Evolutionary conservation across 1,284 basidiomycete species (phyloP).

Genomic region (Cryptococcus wingfieldii): DNA sequence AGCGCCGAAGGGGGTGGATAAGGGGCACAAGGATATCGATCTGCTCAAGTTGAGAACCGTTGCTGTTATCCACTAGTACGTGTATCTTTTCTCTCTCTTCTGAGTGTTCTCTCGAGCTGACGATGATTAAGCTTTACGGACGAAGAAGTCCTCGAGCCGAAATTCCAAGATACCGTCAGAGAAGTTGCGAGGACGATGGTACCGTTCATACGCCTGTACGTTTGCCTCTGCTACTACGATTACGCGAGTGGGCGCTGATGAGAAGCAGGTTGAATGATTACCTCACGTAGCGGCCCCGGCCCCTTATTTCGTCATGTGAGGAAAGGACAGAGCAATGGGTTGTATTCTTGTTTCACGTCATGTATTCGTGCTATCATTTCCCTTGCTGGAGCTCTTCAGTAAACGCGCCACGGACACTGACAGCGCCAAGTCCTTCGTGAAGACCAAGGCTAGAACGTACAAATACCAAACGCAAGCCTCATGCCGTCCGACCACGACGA

Average conservation of each 20-base stretch:
- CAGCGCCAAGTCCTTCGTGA: too few relatives aligned
- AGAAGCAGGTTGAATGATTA: constrained; percentile 62
- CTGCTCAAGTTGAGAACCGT: constrained; percentile 77
- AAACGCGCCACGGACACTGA: too few relatives aligned
- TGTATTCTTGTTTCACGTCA: too few relatives aligned
- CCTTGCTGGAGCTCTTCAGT: too few relatives aligned
- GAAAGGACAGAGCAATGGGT: too few relatives aligned
- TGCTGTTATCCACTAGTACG: constrained; percentile 59
- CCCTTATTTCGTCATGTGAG: too few relatives aligned
- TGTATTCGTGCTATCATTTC: too few relatives aligned
- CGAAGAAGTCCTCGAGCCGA: constrained; percentile 61
- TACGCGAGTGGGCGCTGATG: not conserved
- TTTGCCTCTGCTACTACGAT: constrained; percentile 9
- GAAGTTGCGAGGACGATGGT: constrained; percentile 57
- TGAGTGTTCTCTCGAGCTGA: not conserved
- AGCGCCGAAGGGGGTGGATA: constrained; percentile 81
- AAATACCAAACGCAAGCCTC: too few relatives aligned
- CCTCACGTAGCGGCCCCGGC: constrained; percentile 47
- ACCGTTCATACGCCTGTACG: constrained; percentile 79
- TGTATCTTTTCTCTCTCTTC: not conserved
- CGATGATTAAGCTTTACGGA: constrained; percentile 62
- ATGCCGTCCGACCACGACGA: too few relatives aligned
- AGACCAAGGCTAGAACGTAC: too few relatives aligned
- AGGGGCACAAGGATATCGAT: constrained; percentile 78
- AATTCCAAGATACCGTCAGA: constrained; percentile 63